These are phyloP conservation scores for Hyparrhenia diplandra DNA, from an alignment of 176 grass and related monocot genomes.

Conservation along the genomic window DNA sequence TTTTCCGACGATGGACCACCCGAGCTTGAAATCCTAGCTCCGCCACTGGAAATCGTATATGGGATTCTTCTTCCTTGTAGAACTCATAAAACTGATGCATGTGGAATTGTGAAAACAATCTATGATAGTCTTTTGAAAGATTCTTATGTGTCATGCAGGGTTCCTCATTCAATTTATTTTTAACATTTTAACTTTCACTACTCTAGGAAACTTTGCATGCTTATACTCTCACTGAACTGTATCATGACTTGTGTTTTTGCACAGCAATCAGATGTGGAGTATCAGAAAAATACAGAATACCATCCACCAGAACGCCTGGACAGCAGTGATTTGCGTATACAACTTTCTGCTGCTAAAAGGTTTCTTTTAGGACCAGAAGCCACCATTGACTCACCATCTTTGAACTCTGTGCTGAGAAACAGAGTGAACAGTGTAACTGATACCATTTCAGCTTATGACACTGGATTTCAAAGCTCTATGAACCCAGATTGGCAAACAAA, in stretches of 20 bases:
- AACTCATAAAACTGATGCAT: neutral
- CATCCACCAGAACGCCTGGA: slow-evolving; percentile 33
- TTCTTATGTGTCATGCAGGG: neutral
- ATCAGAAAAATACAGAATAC: slow-evolving; percentile 43
- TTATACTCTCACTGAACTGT: slow-evolving; percentile 21
- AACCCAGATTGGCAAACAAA: slow-evolving; percentile 54
- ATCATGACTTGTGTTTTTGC: slow-evolving; percentile 35
- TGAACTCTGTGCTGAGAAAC: slow-evolving; percentile 25
- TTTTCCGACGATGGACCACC: too few relatives aligned
- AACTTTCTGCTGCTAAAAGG: slow-evolving; percentile 75
- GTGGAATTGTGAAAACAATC: neutral
- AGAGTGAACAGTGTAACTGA: slow-evolving; percentile 22
- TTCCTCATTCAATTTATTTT: too few relatives aligned
- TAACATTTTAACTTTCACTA: too few relatives aligned
- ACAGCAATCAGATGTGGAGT: slow-evolving; percentile 34
- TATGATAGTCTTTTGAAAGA: neutral
- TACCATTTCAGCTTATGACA: slow-evolving; percentile 39
- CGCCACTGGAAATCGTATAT: neutral
- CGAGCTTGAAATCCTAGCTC: too few relatives aligned
- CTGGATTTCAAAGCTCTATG: slow-evolving; percentile 25
- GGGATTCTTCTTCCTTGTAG: neutral
- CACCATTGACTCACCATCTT: slow-evolving; percentile 50
- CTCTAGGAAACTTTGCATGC: too few relatives aligned
- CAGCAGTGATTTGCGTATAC: slow-evolving; percentile 47
- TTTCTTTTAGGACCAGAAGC: slow-evolving; percentile 81